Conservation (phyloP, 768 basidiomycete genomes). For the Myochromella boudieri region DNA sequence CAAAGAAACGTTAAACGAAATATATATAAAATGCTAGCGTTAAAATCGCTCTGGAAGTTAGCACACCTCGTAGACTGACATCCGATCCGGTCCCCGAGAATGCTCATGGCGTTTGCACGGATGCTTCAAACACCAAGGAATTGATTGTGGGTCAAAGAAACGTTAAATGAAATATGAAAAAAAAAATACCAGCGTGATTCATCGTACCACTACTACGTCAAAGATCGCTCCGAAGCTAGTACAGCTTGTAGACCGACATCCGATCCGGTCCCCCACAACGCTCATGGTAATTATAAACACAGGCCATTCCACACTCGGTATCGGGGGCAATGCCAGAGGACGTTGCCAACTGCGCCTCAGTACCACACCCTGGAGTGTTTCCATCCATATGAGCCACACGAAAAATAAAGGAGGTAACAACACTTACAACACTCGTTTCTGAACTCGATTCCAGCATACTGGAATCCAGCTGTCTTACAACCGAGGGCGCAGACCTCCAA, state of each 20-base stretch:
- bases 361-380: constrained; percentile 11
- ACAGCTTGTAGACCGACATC: background rate
- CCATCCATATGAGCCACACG: background rate
- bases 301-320: constrained; percentile 1
- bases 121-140: too few species aligned
- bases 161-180: background rate
- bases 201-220: too few species aligned
- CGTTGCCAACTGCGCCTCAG: constrained; percentile 2
- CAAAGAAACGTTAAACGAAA: too few species aligned
- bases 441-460: constrained; percentile 9
- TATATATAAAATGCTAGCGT: too few species aligned
- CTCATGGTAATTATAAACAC: background rate
- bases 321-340: background rate
- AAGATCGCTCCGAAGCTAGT: too few species aligned
- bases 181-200: background rate
- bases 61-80: too few species aligned
- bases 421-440: constrained; percentile 11
- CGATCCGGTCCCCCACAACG: background rate
- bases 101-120: too few species aligned
- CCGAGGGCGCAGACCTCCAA: constrained; percentile 5
- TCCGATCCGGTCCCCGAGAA: too few species aligned
- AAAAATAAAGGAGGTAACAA: background rate
- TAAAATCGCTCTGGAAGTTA: too few species aligned
- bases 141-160: too few species aligned
- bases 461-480: constrained; percentile 2